Evolutionary conservation across 2,329 filamentous ascomycete species (phyloP).

Genomic region (Penicillium sclerotiorum): DNA sequence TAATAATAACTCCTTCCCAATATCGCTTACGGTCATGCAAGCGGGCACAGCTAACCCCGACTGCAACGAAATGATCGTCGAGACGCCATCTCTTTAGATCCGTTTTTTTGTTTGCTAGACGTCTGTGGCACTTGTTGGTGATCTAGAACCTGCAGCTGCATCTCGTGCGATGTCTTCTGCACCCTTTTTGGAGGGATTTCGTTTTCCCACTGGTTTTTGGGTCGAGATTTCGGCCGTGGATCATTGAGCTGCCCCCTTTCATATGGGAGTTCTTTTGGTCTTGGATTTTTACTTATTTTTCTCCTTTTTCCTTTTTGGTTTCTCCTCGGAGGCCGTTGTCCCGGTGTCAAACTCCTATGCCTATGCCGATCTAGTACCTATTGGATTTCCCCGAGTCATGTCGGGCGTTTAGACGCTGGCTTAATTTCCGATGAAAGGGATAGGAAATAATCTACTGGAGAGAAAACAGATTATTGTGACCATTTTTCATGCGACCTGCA

Average conservation of each 20-base stretch:
- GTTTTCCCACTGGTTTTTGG: background rate
- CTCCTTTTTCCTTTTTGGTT: too few species aligned
- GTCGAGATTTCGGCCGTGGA: too few species aligned
- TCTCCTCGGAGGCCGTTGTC: too few species aligned
- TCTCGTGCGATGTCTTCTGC: background rate
- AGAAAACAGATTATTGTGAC: background rate
- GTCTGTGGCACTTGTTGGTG: slow-evolving; percentile 9
- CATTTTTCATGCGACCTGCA: too few species aligned
- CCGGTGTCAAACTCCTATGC: too few species aligned
- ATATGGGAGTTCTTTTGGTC: too few species aligned
- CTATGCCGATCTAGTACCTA: too few species aligned
- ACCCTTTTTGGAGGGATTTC: background rate
- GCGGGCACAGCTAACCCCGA: background rate
- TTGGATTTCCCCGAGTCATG: background rate
- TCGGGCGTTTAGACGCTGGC: background rate
- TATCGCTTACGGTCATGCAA: background rate
- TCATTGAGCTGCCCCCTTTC: too few species aligned
- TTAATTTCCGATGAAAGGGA: background rate
- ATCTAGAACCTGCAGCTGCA: slow-evolving; percentile 7
- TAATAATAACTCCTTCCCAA: slow-evolving; percentile 1
- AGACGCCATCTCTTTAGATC: too few species aligned
- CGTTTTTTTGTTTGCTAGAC: slow-evolving; percentile 5
- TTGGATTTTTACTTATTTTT: too few species aligned
- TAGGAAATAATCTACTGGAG: too few species aligned
- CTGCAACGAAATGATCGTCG: background rate